Evolutionary conservation across 768 basidiomycete genomes (phyloP), one percentile per base, ranked within the genome.

Genomic region (Nidularia sp.): DNA sequence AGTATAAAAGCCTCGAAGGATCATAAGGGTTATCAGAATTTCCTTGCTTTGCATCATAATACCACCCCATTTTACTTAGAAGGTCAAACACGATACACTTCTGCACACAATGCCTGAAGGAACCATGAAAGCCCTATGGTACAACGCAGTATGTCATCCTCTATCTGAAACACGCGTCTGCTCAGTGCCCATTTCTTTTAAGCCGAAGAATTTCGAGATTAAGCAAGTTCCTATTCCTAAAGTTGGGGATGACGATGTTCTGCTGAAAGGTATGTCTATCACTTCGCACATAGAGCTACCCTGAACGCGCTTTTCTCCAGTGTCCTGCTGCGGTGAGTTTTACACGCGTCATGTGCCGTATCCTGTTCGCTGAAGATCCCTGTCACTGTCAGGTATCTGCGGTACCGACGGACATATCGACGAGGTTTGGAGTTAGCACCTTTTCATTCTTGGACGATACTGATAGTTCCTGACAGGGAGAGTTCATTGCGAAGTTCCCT

Each of bases 401-500:
- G 85, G 86, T 42, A 88, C 85, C 9, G 87, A 88, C 61, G 66
- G 67, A 18, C 72, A 74, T 55, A 56, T 74, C 43, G 70, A 70
- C 25, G 69, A 81, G 70, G 61, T 85, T 75, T 58, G 80, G 82
- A 10, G 15, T 45, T 5, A 13, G 42, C 13, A 6, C 52, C 6
- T 31, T 34, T 4, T 44, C 48, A 4, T 39, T 13, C 44, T 25
- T 45, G 9, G 12, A 10, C 39, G 39, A 12, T 41, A 15, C 34
- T 42, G 29, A 34, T 29, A 10, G 6, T 49, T 9, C 31, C 36
- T 31, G 6, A 25, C 45, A 72, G 66, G 85, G 86, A 57, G 83
- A 87, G 65, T 88, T 87, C 61, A 84, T 85, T 58, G 74, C 81
- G 15, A 73, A 79, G 60, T 87, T 87, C 64, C 86, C 86, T 22